phyloP scores from a whole-genome alignment of 148 eudicot genomes.

The Chenopodium formosanum region DNA sequence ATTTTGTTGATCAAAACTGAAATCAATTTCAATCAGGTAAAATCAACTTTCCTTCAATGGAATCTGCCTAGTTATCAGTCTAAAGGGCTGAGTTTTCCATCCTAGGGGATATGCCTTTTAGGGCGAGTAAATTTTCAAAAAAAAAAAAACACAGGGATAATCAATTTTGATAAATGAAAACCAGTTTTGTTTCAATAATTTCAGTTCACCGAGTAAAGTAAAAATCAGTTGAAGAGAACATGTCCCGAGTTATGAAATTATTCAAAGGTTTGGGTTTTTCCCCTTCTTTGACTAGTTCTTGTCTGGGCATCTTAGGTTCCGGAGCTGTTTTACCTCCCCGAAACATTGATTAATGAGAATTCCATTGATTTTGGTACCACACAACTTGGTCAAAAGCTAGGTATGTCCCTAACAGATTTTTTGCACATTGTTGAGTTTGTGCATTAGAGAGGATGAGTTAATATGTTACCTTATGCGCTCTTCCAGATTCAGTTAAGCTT shows the following conservation, averaged over 20 bases:
- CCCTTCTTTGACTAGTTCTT: not conserved
- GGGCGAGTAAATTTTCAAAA: too few species aligned
- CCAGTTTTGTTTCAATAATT: not conserved
- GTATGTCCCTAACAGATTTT: constrained; percentile 36
- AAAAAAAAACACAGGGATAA: too few species aligned
- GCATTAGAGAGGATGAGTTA: not conserved
- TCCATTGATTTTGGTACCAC: constrained; percentile 92
- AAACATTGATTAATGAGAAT: constrained; percentile 77
- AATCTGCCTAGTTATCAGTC: too few species aligned
- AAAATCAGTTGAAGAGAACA: constrained; percentile 1
- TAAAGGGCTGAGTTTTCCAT: too few species aligned
- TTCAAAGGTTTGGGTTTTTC: constrained; percentile 1
- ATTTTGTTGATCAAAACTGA: too few species aligned
- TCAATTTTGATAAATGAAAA: not conserved
- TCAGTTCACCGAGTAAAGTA: not conserved
- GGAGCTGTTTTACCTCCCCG: constrained; percentile 96
- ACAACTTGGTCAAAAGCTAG: constrained; percentile 93
- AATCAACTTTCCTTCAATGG: not conserved
- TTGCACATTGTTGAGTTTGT: constrained; percentile 6
- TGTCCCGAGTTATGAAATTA: not conserved
- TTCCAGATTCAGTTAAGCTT: constrained; percentile 71
- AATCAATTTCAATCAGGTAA: not conserved
- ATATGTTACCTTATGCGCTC: constrained; percentile 1
- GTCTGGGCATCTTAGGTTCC: constrained; percentile 61
- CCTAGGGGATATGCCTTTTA: too few species aligned